A percentile compares a stretch with the other conserved stretches of the same genome.
Conservation (phyloP, 192 early-diverging fungal species). For the Gaertneriomyces sp. region DNA sequence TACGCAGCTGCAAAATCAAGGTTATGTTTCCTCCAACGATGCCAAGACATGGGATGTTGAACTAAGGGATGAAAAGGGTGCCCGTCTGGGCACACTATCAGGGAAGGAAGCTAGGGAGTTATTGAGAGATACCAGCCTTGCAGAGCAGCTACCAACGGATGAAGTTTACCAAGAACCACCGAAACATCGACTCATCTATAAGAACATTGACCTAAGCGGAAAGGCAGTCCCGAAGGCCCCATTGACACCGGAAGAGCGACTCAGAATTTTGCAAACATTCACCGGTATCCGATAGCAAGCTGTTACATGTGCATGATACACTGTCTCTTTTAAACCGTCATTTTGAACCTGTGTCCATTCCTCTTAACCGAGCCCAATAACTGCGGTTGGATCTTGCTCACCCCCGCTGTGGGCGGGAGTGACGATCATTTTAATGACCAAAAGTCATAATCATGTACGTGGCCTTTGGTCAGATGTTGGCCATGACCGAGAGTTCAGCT, state of each 20-base stretch:
- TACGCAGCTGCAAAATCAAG: slow-evolving; percentile 47
- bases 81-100: slow-evolving; percentile 19
- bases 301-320: too few species aligned
- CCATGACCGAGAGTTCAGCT: too few species aligned
- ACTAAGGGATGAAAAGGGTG: slow-evolving; percentile 24
- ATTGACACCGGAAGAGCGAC: slow-evolving; percentile 28
- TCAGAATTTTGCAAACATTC: slow-evolving; percentile 35
- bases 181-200: not conserved
- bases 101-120: slow-evolving; percentile 19
- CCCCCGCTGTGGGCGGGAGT: too few species aligned
- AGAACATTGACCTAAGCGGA: slow-evolving; percentile 28
- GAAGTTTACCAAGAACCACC: not conserved
- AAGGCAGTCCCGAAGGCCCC: slow-evolving; percentile 26
- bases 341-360: too few species aligned
- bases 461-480: too few species aligned
- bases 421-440: too few species aligned
- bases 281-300: slow-evolving; percentile 19
- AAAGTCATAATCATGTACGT: too few species aligned
- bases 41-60: slow-evolving; percentile 48
- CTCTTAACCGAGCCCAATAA: too few species aligned
- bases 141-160: slow-evolving; percentile 27
- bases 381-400: too few species aligned
- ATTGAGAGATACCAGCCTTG: slow-evolving; percentile 9
- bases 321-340: too few species aligned
- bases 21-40: slow-evolving; percentile 38